Base-by-base conservation (phyloP, 768 basidiomycete species). In the Crucibulum laeve region DNA sequence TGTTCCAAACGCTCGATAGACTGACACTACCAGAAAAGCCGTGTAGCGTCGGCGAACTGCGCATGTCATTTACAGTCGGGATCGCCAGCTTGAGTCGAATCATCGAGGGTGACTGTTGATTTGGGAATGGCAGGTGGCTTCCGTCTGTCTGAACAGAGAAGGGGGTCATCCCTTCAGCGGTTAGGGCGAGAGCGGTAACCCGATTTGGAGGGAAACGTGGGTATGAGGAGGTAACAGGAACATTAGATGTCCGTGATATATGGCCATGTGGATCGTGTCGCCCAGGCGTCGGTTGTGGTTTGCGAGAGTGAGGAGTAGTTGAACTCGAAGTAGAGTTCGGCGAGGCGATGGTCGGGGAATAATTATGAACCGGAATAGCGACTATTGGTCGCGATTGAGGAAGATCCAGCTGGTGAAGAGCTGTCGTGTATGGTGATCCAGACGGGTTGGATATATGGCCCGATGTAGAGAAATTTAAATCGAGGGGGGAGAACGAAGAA, bases 1-100 rank as follows among this genome's bases (percentile, higher is more conserved):
- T 56, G 41, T 63, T 54, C 74, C 82, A 84, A 39, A 74, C 65
- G 42, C 63, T 59, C 24, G 74, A 71, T 45, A 87, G 70, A 28
- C 75, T 68, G 42, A 87, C 53, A 13, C 73, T 74, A 32, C 70
- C 82, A 30, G 71, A 67, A 56, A 88, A 80, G 43, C 86, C 86
- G 44, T 83, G 78, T 35, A 82, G 59, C n/a, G 71, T 71, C 6
- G 79, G 68, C 24, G 79, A 71, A 40, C 69, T 71, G 38, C 71
- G 70, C 26, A 71, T 55, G 52, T 82, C 76, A 49, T 71, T 71
- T 28, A 79, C 68, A 23, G 76, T 62, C 5, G 84, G 74, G 36
- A 87, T 70, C 43, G 67, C 64, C 5, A 89, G 65, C 38, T 73
- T 77, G 49, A 87, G 66, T 46, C 76, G 75, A 42, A 86, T 67